Conservation (phyloP, 257 asterid species). For the Primulina huaijiensis region DNA sequence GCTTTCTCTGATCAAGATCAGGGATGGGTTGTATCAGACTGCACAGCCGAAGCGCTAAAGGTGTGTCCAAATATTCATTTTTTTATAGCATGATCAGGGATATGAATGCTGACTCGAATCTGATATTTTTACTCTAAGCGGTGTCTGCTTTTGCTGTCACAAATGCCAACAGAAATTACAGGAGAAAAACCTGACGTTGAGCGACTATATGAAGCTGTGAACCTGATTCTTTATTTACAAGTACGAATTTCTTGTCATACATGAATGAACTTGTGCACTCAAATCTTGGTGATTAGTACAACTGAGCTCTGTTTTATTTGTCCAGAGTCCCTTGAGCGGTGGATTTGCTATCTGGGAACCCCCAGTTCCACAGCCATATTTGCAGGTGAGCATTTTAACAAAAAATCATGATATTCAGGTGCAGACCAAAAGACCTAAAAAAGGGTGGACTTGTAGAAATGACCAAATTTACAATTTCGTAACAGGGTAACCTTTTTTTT, state of each 20-base stretch:
- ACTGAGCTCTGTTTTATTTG: neutral
- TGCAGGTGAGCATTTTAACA: constrained; percentile 37
- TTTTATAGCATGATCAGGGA: neutral
- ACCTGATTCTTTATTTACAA: constrained; percentile 45
- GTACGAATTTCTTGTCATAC: constrained; percentile 21
- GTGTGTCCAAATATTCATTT: constrained; percentile 26
- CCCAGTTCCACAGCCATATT: constrained; percentile 58
- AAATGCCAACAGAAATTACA: constrained; percentile 46
- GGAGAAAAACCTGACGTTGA: constrained; percentile 42
- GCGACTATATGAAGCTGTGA: constrained; percentile 49
- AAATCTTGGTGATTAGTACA: neutral
- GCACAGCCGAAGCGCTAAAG: constrained; percentile 70
- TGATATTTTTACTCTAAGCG: constrained; percentile 12
- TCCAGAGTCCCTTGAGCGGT: constrained; percentile 49
- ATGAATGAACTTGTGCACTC: neutral
- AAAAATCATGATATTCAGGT: neutral
- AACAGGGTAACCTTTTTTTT: neutral
- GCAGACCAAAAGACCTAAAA: neutral
- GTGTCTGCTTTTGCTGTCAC: constrained; percentile 50
- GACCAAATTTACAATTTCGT: neutral
- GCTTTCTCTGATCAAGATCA: constrained; percentile 89
- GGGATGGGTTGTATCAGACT: constrained; percentile 72
- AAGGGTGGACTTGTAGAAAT: too few relatives aligned
- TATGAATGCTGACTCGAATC: too few relatives aligned
- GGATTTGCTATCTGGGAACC: constrained; percentile 70